Conservation (phyloP, 1,284 basidiomycete genomes). For the Wolfiporia cocos region DNA sequence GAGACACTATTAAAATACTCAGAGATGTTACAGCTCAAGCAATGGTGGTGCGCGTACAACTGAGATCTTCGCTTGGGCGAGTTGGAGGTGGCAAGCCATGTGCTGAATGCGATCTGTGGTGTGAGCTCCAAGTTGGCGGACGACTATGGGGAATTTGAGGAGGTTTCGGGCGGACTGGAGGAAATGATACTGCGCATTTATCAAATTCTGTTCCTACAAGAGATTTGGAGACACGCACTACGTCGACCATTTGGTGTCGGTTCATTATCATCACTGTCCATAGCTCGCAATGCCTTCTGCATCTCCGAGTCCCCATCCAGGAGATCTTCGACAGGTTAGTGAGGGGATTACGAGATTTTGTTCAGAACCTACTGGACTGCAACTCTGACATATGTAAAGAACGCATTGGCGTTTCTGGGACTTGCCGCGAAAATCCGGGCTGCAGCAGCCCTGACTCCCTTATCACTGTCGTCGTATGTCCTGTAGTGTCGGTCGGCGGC, state of each 20-base stretch:
- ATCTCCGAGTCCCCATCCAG: conserved; percentile 70
- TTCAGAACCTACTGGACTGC: conserved; percentile 36
- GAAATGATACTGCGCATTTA: conserved; percentile 17
- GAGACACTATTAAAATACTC: no score
- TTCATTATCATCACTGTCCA: conserved; percentile 44
- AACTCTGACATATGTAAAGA: conserved; percentile 57
- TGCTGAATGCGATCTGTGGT: conserved; percentile 22
- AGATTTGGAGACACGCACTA: conserved; percentile 13
- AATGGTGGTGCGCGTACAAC: conserved; percentile 19
- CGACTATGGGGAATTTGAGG: conserved; percentile 9
- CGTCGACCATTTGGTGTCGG: conserved; percentile 7
- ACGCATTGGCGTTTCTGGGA: conserved; percentile 47
- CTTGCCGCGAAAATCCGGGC: conserved; percentile 32
- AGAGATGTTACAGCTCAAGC: no score
- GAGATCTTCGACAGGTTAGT: conserved; percentile 40
- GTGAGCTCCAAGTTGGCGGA: conserved; percentile 22
- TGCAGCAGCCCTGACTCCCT: neutral
- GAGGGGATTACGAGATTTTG: neutral
- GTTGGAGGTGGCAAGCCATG: conserved; percentile 18
- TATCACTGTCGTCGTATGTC: conserved; percentile 28
- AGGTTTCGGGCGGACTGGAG: conserved; percentile 12
- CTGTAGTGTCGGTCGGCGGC: conserved; percentile 28
- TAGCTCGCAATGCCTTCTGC: conserved; percentile 55
- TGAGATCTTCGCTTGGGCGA: conserved; percentile 21
- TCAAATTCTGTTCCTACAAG: no score